These are phyloP conservation scores for Salix brachista DNA, from an alignment of 345 rosid genomes.

Conservation along the genomic window DNA sequence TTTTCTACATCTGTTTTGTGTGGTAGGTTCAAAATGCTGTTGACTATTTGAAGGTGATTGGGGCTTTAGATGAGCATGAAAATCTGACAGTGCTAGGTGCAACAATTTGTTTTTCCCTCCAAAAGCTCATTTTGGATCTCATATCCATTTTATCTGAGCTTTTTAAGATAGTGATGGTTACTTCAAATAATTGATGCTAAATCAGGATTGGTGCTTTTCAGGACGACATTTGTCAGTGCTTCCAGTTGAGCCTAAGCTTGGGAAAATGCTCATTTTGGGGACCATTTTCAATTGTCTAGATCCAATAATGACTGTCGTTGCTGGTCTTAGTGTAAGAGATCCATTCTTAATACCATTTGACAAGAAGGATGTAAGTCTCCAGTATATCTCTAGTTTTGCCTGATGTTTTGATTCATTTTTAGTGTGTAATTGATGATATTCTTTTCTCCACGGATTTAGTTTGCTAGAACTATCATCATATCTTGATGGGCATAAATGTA, in stretches of 20 bases:
- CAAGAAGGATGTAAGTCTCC: conserved; percentile 78
- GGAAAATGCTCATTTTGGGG: conserved; percentile 91
- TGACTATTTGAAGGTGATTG: conserved; percentile 77
- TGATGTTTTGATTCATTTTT: too few relatives aligned
- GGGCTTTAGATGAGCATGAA: conserved; percentile 86
- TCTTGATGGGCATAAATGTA: too few relatives aligned
- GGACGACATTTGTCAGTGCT: conserved; percentile 79
- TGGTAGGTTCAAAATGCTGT: conserved; percentile 94
- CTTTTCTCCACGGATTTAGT: too few relatives aligned
- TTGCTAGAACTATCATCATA: too few relatives aligned
- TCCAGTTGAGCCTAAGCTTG: conserved; percentile 99
- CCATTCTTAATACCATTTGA: conserved; percentile 97
- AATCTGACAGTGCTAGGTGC: conserved; percentile 78
- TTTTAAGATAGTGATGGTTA: conserved; percentile 1
- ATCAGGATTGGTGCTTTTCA: conserved; percentile 28
- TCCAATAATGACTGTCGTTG: conserved; percentile 92
- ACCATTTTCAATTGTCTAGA: conserved; percentile 86
- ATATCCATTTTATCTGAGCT: neutral
- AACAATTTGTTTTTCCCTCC: neutral
- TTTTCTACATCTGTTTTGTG: conserved; percentile 5
- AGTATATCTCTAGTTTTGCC: too few relatives aligned
- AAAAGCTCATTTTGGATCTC: neutral
- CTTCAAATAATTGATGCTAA: conserved; percentile 9
- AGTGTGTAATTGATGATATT: too few relatives aligned
- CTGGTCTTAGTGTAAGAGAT: conserved; percentile 94